phyloP scores from a whole-genome alignment of 2,329 filamentous ascomycete genomes.

The Aspergillus carbonarius region DNA sequence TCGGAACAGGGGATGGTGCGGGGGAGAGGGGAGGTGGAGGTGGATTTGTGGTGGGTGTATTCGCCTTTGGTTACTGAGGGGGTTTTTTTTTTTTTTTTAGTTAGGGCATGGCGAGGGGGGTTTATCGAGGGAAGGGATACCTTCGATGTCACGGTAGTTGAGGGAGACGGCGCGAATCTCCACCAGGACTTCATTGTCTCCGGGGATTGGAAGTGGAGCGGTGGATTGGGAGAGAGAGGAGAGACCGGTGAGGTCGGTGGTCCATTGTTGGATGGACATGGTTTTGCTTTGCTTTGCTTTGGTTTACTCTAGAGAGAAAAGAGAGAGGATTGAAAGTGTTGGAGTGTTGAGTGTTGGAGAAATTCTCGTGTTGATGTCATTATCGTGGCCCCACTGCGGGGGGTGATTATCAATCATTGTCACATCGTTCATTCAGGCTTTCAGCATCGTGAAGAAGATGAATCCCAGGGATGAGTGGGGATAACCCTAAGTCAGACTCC shows the following conservation, averaged over 20 bases:
- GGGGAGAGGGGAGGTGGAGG: conserved; percentile 38
- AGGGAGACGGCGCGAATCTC: conserved; percentile 54
- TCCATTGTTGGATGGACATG: conserved; percentile 49
- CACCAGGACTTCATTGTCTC: conserved; percentile 55
- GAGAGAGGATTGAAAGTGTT: neutral
- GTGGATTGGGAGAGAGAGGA: conserved; percentile 52
- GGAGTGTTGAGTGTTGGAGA: neutral
- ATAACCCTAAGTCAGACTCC: too few species aligned
- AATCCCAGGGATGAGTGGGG: too few species aligned
- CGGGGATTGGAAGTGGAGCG: conserved; percentile 49
- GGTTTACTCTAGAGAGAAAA: neutral
- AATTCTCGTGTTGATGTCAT: neutral
- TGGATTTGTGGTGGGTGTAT: conserved; percentile 64
- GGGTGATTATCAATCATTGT: neutral
- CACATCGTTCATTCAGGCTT: too few species aligned
- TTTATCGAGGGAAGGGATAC: conserved; percentile 12
- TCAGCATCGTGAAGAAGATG: neutral
- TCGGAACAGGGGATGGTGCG: conserved; percentile 66
- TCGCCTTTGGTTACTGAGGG: conserved; percentile 46
- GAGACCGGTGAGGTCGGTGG: conserved; percentile 56
- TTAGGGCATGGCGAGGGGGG: too few species aligned
- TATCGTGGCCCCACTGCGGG: neutral
- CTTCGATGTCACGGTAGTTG: conserved; percentile 54
- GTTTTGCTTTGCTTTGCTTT: neutral
- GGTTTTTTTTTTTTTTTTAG: too few species aligned